A percentile compares a stretch with the other conserved stretches of the same genome.
These are phyloP conservation scores for Phenoliferia sp. DNA, from an alignment of 1,284 basidiomycete genomes.

Conservation along the genomic window DNA sequence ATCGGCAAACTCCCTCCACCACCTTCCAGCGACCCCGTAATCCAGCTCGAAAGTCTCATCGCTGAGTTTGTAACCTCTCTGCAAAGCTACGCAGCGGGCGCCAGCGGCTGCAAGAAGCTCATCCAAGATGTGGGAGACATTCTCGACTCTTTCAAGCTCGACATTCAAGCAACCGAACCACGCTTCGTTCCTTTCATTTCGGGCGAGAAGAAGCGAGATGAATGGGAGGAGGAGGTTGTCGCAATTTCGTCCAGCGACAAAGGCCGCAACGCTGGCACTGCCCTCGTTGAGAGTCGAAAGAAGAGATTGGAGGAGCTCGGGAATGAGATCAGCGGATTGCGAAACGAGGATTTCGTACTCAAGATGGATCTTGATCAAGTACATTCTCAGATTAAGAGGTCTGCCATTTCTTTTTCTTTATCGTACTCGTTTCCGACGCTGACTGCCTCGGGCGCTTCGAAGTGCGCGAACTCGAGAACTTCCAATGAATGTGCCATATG, in stretches of 20 bases:
- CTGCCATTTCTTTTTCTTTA: too few species aligned
- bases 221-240: not conserved
- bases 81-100: not conserved
- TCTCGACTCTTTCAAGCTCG: not conserved
- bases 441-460: not conserved
- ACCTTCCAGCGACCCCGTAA: not conserved
- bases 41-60: not conserved
- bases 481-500: not conserved
- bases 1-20: not conserved
- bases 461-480: not conserved
- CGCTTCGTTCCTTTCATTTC: not conserved
- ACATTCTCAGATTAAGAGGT: not conserved
- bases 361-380: not conserved
- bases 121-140: not conserved
- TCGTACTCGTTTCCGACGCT: too few species aligned
- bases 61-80: not conserved
- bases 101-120: not conserved
- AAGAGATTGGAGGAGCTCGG: not conserved
- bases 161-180: not conserved
- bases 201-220: not conserved
- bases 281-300: not conserved
- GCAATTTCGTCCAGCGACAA: not conserved
- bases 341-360: not conserved
- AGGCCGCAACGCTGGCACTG: not conserved
- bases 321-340: not conserved